Base-by-base conservation (phyloP, 305 asterid genomes). In the Nicotiana rustica region DNA sequence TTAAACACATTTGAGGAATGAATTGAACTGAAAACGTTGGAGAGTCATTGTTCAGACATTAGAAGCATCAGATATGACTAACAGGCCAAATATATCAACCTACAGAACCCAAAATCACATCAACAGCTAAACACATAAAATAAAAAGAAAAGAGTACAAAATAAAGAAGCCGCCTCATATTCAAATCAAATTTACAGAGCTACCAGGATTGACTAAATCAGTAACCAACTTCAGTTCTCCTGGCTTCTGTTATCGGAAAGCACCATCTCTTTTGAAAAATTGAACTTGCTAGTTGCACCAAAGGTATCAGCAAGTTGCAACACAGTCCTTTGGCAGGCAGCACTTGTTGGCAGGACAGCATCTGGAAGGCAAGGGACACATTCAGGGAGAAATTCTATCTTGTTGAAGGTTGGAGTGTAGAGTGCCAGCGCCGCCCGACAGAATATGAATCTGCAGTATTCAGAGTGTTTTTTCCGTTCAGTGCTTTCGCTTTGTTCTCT, bases 341-440 rank as follows among this genome's bases (percentile, higher is more conserved):
- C 70, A 70, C 90, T 88, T 62, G 78, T 88, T n/a, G 99, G 96
- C 80, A 90, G 89, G 84, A 90, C 82, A 62, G 81, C 82, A 62
- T 92, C 97, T 4, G 97, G 99, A 10, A 95, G 97, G 84, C 85
- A 68, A 67, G 98, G 99, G 87, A 86, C 71, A 89, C 98, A 94
- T 83, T 91, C 97, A 0, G 99, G 99, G 70, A 85, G 78, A 81
- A 79, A 92, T 38, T 93, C 98, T 35, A 79, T 83, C 96, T 91
- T 92, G 88, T 88, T 80, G 84, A 75, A 86, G 67, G 91, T 92
- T 60, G 92, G 88, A 52, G 92, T 80, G 67, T 89, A 87, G 14
- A 89, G 82, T 21, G 91, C 86, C 75, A 95, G 81, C 82, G 90
- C 95, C 47, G 97, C 91, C 82, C 97, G 92, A 70, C 93, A 92